phyloP scores from a whole-genome alignment of 306 rosid species.

The Begonia loranthoides region DNA sequence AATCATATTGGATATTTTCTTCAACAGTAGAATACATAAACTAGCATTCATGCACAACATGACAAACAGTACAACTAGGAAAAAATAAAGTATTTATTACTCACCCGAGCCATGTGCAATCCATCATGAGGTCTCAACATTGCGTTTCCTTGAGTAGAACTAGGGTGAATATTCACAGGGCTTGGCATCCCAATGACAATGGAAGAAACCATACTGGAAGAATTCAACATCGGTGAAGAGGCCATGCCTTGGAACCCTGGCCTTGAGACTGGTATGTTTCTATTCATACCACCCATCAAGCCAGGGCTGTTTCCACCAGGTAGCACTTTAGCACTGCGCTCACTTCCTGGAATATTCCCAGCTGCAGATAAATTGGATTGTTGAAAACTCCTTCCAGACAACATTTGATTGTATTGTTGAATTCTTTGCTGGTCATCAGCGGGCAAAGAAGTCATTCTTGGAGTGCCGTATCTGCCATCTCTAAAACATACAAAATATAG shows the following conservation, averaged over 20 bases:
- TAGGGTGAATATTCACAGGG: constrained; percentile 71
- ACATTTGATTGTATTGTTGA: constrained; percentile 70
- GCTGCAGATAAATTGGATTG: constrained; percentile 60
- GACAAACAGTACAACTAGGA: too few relatives aligned
- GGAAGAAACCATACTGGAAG: constrained; percentile 74
- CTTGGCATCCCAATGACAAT: constrained; percentile 71
- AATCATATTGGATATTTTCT: too few relatives aligned
- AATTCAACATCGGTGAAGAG: constrained; percentile 55
- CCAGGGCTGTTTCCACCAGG: constrained; percentile 81
- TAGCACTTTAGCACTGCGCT: constrained; percentile 74
- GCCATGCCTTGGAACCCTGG: constrained; percentile 79
- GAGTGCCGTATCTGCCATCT: constrained; percentile 65
- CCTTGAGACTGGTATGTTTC: constrained; percentile 61
- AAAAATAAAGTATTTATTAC: constrained; percentile 16
- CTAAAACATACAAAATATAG: constrained; percentile 21
- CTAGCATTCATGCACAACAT: too few relatives aligned
- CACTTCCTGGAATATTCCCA: constrained; percentile 63
- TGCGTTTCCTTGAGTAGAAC: constrained; percentile 68
- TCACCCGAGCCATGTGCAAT: constrained; percentile 77
- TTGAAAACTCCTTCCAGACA: constrained; percentile 59
- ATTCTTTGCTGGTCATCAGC: constrained; percentile 90
- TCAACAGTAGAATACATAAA: background rate
- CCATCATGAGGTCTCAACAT: constrained; percentile 70
- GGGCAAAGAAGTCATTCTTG: constrained; percentile 51
- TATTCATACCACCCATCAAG: constrained; percentile 70